These are phyloP conservation scores for Hypoxylon perforatum DNA, from an alignment of 495 filamentous ascomycete genomes.

Conservation along the genomic window DNA sequence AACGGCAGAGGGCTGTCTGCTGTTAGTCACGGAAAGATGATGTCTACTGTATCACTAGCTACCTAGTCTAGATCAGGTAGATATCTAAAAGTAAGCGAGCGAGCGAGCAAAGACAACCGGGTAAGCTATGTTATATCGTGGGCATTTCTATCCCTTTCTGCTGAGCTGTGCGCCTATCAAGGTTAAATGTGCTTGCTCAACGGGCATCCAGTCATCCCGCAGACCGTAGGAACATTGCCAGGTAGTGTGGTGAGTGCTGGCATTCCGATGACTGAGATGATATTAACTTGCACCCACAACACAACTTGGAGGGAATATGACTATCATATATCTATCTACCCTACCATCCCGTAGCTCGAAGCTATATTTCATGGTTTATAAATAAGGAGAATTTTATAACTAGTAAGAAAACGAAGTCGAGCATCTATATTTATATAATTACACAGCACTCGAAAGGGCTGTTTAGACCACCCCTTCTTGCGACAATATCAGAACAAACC, in stretches of 20 bases:
- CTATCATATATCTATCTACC: no score
- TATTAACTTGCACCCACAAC: no score
- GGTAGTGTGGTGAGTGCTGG: not conserved
- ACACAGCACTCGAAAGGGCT: no score
- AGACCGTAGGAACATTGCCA: not conserved
- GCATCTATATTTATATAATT: no score
- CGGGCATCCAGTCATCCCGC: not conserved
- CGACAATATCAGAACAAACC: not conserved
- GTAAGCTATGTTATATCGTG: no score
- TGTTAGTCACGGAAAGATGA: not conserved
- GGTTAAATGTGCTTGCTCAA: not conserved
- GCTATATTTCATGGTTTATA: no score
- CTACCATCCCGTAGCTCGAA: no score
- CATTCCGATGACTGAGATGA: not conserved
- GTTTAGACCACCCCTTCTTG: not conserved
- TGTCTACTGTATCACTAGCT: conserved; percentile 1
- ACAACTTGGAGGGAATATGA: no score
- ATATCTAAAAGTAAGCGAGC: no score
- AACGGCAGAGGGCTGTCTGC: not conserved
- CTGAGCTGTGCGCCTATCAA: not conserved
- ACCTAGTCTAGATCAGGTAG: not conserved
- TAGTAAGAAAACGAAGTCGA: no score
- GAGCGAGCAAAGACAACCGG: no score
- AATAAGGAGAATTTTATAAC: no score
- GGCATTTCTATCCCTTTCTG: not conserved